Conservation (phyloP, 1,284 basidiomycete species). For the Laetiporus sulphureus region DNA sequence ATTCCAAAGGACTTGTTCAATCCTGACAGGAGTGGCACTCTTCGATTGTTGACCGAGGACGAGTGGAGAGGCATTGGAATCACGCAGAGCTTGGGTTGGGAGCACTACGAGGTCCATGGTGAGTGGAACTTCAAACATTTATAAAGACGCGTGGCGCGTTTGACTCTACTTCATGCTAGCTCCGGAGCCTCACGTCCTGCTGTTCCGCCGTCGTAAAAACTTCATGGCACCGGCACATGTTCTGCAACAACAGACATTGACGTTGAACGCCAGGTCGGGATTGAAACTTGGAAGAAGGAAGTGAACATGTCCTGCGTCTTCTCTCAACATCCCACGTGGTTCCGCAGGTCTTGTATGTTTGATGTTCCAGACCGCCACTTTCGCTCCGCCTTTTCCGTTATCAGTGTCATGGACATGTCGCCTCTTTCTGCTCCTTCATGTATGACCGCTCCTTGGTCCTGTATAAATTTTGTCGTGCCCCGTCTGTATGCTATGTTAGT, state of each 20-base stretch:
- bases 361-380: too few relatives aligned
- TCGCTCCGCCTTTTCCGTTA: too few relatives aligned
- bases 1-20: slow-evolving; percentile 81
- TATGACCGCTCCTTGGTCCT: too few relatives aligned
- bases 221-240: slow-evolving; percentile 37
- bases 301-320: slow-evolving; percentile 12
- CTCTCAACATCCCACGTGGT: too few relatives aligned
- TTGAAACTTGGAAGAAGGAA: slow-evolving; percentile 26
- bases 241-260: slow-evolving; percentile 19
- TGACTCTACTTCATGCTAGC: too few relatives aligned
- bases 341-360: too few relatives aligned
- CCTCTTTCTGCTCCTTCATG: too few relatives aligned
- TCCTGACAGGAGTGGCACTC: slow-evolving; percentile 68
- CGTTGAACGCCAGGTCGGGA: slow-evolving; percentile 14
- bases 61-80: slow-evolving; percentile 98
- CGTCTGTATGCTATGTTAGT: too few relatives aligned
- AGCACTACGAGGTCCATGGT: slow-evolving; percentile 97
- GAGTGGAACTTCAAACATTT: too few relatives aligned
- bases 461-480: too few relatives aligned
- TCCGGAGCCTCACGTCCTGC: slow-evolving; percentile 81
- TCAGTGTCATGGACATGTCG: too few relatives aligned
- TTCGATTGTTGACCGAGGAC: slow-evolving; percentile 77
- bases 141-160: too few relatives aligned
- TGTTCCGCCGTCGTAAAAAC: slow-evolving; percentile 70
- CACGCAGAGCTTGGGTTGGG: slow-evolving; percentile 94